A percentile compares a stretch with the other conserved stretches of the same genome.
Conservation (phyloP, 2,329 filamentous ascomycete species). For the Diaporthe ilicicola region DNA sequence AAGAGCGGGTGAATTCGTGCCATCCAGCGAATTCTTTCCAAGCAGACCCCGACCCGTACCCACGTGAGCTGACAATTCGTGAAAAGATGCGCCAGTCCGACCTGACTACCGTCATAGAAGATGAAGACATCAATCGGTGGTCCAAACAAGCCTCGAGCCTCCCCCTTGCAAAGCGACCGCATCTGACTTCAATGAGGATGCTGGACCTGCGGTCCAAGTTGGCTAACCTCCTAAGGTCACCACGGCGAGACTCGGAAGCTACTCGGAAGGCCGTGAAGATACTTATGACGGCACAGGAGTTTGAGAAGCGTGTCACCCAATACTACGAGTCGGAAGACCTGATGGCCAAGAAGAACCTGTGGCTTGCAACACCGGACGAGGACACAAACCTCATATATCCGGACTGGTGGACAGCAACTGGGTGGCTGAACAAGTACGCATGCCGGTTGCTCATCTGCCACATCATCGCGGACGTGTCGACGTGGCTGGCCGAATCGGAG, state of each 20-base stretch:
- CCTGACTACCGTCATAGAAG: neutral
- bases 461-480: slow-evolving; percentile 23
- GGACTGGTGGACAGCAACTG: slow-evolving; percentile 25
- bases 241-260: neutral
- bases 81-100: slow-evolving; percentile 26
- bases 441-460: slow-evolving; percentile 24
- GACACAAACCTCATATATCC: neutral
- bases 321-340: slow-evolving; percentile 19
- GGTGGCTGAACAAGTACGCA: slow-evolving; percentile 19
- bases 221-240: slow-evolving; percentile 1
- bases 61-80: neutral
- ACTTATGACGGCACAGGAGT: slow-evolving; percentile 23
- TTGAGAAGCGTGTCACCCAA: slow-evolving; percentile 14
- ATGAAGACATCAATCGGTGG: slow-evolving; percentile 17
- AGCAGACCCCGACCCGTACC: neutral
- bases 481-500: slow-evolving; percentile 18
- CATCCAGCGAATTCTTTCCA: neutral
- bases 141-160: neutral
- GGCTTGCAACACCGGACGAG: neutral
- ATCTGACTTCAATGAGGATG: slow-evolving; percentile 21
- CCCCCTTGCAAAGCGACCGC: neutral
- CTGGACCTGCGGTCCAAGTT: slow-evolving; percentile 9
- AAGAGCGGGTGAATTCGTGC: slow-evolving; percentile 2
- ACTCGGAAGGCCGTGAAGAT: slow-evolving; percentile 16
- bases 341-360: neutral